phyloP scores from a whole-genome alignment of 768 basidiomycete species.

The Russula lepida region DNA sequence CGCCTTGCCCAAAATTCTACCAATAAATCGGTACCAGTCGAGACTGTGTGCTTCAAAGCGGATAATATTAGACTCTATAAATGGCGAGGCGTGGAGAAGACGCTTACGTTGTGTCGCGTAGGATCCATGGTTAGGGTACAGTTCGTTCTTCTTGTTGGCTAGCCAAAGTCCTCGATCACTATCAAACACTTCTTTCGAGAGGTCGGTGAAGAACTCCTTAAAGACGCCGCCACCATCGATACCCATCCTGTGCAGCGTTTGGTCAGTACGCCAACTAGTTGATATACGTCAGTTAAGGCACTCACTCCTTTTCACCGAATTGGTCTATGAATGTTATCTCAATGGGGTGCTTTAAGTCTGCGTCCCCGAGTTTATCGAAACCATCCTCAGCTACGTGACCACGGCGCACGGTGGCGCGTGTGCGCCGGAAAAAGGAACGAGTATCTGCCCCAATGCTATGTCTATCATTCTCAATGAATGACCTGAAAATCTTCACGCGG shows the following conservation, averaged over 20 bases:
- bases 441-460: slow-evolving; percentile 19
- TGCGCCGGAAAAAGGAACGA: slow-evolving; percentile 14
- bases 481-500: slow-evolving; percentile 83
- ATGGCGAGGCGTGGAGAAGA: not conserved
- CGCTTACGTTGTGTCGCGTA: slow-evolving; percentile 81
- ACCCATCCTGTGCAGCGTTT: slow-evolving; percentile 49
- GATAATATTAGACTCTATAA: not conserved
- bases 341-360: slow-evolving; percentile 72
- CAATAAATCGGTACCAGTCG: slow-evolving; percentile 90
- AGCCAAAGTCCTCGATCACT: slow-evolving; percentile 92
- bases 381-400: slow-evolving; percentile 82
- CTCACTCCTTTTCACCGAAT: slow-evolving; percentile 78
- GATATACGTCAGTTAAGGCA: not conserved
- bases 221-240: slow-evolving; percentile 97
- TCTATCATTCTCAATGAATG: slow-evolving; percentile 67
- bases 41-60: slow-evolving; percentile 59
- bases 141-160: slow-evolving; percentile 80
- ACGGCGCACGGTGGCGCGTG: slow-evolving; percentile 53
- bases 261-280: not conserved
- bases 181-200: slow-evolving; percentile 93
- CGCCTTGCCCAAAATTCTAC: slow-evolving; percentile 90
- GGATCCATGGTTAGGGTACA: slow-evolving; percentile 89
- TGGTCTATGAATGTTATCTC: slow-evolving; percentile 91
- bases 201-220: slow-evolving; percentile 93
- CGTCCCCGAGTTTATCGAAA: slow-evolving; percentile 72